A percentile compares a stretch with the other conserved stretches of the same genome.
Evolutionary conservation across 352 stramenopile genomes (phyloP).

Genomic region (Lagenidium sp.): DNA sequence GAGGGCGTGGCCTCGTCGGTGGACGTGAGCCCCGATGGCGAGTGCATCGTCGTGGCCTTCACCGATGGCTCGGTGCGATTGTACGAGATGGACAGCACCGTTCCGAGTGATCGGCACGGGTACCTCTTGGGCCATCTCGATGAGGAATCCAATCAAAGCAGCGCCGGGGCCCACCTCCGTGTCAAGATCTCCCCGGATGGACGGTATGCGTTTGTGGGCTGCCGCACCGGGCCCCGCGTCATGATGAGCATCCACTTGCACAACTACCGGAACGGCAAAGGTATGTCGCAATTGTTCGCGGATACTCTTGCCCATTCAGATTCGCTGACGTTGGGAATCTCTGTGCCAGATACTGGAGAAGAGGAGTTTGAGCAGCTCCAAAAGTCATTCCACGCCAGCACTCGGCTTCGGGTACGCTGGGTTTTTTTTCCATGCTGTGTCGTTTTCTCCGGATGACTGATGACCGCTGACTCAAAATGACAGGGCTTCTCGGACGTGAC

Average conservation of each 20-base stretch:
- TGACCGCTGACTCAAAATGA: slow-evolving; percentile 2
- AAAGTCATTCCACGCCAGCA: slow-evolving; percentile 57
- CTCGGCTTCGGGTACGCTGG: slow-evolving; percentile 51
- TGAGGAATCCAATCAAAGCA: slow-evolving; percentile 52
- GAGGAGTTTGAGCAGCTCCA: slow-evolving; percentile 76
- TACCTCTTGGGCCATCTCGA: slow-evolving; percentile 79
- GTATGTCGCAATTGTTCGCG: slow-evolving; percentile 24
- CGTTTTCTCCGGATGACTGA: not conserved
- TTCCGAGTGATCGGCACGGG: slow-evolving; percentile 68
- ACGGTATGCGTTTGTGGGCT: slow-evolving; percentile 77
- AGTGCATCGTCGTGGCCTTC: slow-evolving; percentile 79
- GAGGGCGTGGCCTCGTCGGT: slow-evolving; percentile 64
- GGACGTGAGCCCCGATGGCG: slow-evolving; percentile 66
- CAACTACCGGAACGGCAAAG: slow-evolving; percentile 75
- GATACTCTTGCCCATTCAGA: not conserved
- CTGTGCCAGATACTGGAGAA: slow-evolving; percentile 48
- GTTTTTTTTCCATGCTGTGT: slow-evolving; percentile 2
- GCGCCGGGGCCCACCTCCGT: slow-evolving; percentile 35
- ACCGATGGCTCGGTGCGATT: slow-evolving; percentile 68
- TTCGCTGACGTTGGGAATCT: no score
- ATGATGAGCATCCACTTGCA: slow-evolving; percentile 81
- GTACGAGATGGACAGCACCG: slow-evolving; percentile 81
- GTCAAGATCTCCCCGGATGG: slow-evolving; percentile 76
- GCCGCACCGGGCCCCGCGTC: slow-evolving; percentile 46
- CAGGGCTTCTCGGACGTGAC: slow-evolving; percentile 72